Base-by-base conservation (phyloP, 2,329 filamentous ascomycete genomes). In the Fusarium decemcellulare region DNA sequence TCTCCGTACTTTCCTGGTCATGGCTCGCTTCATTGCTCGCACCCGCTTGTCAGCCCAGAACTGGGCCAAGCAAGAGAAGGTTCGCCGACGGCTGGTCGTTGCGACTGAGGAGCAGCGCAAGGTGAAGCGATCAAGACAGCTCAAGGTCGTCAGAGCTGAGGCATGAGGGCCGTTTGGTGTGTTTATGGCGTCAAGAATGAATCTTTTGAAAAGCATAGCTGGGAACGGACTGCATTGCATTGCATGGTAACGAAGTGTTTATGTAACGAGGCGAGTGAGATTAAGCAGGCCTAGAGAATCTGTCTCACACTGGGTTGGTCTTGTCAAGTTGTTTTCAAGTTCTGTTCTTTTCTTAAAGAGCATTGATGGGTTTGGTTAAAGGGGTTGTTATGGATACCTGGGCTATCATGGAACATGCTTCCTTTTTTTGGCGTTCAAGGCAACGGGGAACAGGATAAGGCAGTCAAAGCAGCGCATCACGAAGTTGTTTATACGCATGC, bases 11-110 rank as follows among this genome's bases (percentile, higher is more conserved):
- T 84, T 86, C 59, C 78, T 85, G 47, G 77, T 77, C 63, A 84
- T 83, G 65, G 81, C 87, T 18, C 83, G 85, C 57, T 89, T 89
- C 72, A 80, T 87, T 48, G 86, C 85, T 16, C 83, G 87, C 54
- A 81, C 83, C 80, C 82, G 81, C 61, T 77, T 86, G 52, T 79
- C 82, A 18, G 85, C 86, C 15, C 78, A 78, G 37, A 76, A 78
- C 23, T 90, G 87, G 87, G 80, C 80, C 30, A 78, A 81, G 57
- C 85, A 88, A 61, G 87, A 90, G 75, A 80, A 78, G 55, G 83
- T 84, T 40, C 81, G 87, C 55, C 79, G 78, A 67, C 79, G 80
- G 63, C 81, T 90, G 60, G 83, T 81, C n/a, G 81, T 81, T 11
- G 85, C 84, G 6, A 81, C 83, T 51, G 84, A 87, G 62, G 81